Evolutionary conservation across 192 early-diverging fungal genomes (phyloP), one percentile per base, ranked within the genome.

Genomic region (Allomyces arbusculus): DNA sequence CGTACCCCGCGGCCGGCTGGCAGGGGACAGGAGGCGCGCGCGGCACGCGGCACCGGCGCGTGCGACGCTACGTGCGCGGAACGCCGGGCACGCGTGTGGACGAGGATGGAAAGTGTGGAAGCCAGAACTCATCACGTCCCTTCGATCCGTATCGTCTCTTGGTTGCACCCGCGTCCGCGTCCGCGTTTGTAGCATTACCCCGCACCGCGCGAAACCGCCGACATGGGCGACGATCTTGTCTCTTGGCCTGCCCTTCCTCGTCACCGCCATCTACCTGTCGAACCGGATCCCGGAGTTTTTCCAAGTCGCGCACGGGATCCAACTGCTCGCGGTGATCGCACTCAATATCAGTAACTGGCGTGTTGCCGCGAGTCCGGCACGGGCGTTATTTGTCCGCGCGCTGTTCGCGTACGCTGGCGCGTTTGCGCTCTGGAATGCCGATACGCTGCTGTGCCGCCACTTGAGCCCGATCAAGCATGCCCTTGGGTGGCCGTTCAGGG

Each of bases 371-470:
- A 58, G 12, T 10, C 50, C 50, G 50, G 10, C 50, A 16, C 20
- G 16, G 16, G 50, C 50, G 50, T 16, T 58, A 16, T 58, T 58
- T n/a, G 12, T 58, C 20, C 16, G 12, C 16, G 12, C 50, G 44
- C 50, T 70, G 16, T 44, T 28, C 4, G 23, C 61, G 40, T 72
- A 67, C 25, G 28, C 71, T 10, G 12, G 55, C 7, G 72, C 65
- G 1, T 75, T 76, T 25, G 22, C 66, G 8, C 62, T 78, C 20
- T 80, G 79, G 79, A 68, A 69, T 55, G 64, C 69, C 9, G 79
- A 80, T 26, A 78, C 78, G 68, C 33, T 44, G 11, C 50, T 67
- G 16, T 80, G 79, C 67, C 8, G 40, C 10, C 44, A 78, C 23
- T 71, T 76, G 45, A 25, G 62, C 40, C 16, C 19, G 61, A 23